Percentiles rank a stretch among this genome's conserved stretches.
Evolutionary conservation across 805 yeast species (phyloP).

Genomic region (Saccharomycopsis schoenii): DNA sequence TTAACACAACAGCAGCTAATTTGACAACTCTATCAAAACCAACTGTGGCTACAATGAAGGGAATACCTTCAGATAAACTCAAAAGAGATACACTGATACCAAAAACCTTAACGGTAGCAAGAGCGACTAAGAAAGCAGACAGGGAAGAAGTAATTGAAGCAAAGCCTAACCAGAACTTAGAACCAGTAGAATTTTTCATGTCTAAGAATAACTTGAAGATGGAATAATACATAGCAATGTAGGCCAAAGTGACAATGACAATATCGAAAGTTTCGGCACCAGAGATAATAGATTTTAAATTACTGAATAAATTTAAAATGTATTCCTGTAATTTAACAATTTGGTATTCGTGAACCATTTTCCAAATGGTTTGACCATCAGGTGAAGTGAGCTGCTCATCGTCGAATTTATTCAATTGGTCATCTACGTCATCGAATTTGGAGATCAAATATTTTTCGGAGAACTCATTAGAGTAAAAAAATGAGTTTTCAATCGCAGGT

Average conservation of each 20-base stretch:
- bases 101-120: slow-evolving; percentile 45
- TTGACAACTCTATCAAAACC: slow-evolving; percentile 84
- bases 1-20: slow-evolving; percentile 51
- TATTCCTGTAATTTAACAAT: slow-evolving; percentile 48
- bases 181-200: slow-evolving; percentile 63
- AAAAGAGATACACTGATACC: slow-evolving; percentile 58
- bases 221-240: slow-evolving; percentile 81
- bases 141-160: slow-evolving; percentile 70
- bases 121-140: slow-evolving; percentile 77
- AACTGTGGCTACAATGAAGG: slow-evolving; percentile 83
- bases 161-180: slow-evolving; percentile 79
- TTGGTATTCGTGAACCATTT: slow-evolving; percentile 42
- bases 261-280: slow-evolving; percentile 85
- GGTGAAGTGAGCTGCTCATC: slow-evolving; percentile 20
- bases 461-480: slow-evolving; percentile 29
- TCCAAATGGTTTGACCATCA: slow-evolving; percentile 46
- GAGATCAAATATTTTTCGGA: slow-evolving; percentile 35
- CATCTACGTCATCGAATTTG: slow-evolving; percentile 22
- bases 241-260: slow-evolving; percentile 67
- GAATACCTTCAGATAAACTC: slow-evolving; percentile 81
- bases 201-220: slow-evolving; percentile 64
- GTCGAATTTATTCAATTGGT: slow-evolving; percentile 18
- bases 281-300: slow-evolving; percentile 37
- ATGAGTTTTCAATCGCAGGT: slow-evolving; percentile 34
- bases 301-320: slow-evolving; percentile 30